These are phyloP conservation scores for Melampsora larici-populina DNA, from an alignment of 1,284 basidiomycete species.

Conservation along the genomic window DNA sequence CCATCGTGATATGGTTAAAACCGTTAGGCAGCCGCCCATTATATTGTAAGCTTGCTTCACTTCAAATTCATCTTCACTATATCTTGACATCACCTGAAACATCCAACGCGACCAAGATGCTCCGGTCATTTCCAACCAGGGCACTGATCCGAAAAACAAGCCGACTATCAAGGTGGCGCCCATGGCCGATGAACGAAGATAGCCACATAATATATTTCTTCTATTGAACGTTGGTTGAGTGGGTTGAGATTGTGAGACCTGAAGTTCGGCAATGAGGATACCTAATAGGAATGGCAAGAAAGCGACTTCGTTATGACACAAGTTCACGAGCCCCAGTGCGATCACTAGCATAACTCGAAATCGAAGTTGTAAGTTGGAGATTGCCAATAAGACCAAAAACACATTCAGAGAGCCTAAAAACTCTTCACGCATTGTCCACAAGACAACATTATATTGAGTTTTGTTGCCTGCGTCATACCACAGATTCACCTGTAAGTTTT, in stretches of 20 bases:
- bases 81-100: neutral
- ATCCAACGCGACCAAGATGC: neutral
- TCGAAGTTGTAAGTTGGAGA: neutral
- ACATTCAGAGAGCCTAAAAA: neutral
- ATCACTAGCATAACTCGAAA: neutral
- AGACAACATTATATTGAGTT: neutral
- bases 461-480: neutral
- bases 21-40: neutral
- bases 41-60: neutral
- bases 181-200: neutral
- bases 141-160: neutral
- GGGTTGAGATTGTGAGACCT: neutral
- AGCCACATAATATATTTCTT: neutral
- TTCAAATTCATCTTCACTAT: neutral
- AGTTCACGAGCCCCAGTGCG: neutral
- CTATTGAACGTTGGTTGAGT: neutral
- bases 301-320: neutral
- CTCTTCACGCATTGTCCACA: neutral
- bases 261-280: neutral
- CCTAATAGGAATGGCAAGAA: neutral
- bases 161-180: neutral
- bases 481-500: neutral
- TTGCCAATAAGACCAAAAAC: neutral
- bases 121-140: neutral
- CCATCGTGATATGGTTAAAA: neutral